Base-by-base conservation (phyloP, 352 stramenopile genomes). In the Pythium coloratum region DNA sequence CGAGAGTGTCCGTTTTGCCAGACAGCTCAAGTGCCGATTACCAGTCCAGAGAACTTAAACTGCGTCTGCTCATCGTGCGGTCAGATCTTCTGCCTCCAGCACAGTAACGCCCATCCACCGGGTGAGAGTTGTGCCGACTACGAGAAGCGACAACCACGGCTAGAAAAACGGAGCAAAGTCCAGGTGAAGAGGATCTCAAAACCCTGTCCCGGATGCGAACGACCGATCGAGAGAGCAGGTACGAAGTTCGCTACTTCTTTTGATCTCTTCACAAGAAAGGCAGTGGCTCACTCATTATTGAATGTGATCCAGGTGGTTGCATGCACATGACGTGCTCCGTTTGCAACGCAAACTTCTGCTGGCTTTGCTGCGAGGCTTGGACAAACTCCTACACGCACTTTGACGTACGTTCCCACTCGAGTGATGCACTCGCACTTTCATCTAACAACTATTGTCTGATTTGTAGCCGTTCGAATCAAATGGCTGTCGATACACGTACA, bases 311-410 rank as follows among this genome's bases (percentile, higher is more conserved):
- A 59, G 67, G 67, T 24, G 67, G 67, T 3, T 73, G 67, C 40
- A 34, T 53, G 28, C 61, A 69, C 50, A 69, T 73, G 67, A 69
- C 44, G 28, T 73, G 67, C 62, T 13, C 33, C 4, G 38, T 58
- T 8, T 73, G 67, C 61, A 51, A 44, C 18, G 28, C 46, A 38
- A 46, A 46, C 12, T 46, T 46, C 13, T 46, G 38, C 12, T 46
- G 38, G 38, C 38, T 46, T 13, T 46, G 38, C 38, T 46, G 38
- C 38, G 38, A 46, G 38, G 6, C 38, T 5, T 46, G 38, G 38
- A 46, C 38, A 46, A 46, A 46, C 38, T 46, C 38, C 6, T 46
- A 46, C 13, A 46, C 38, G 8, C 38, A 46, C 38, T 46, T 46
- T 46, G 38, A 46, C 12, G 38, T 46, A 46, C 38, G 38, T 56